These are phyloP conservation scores for Rhododendron williamsianum DNA, from an alignment of 148 eudicot species.

Conservation along the genomic window DNA sequence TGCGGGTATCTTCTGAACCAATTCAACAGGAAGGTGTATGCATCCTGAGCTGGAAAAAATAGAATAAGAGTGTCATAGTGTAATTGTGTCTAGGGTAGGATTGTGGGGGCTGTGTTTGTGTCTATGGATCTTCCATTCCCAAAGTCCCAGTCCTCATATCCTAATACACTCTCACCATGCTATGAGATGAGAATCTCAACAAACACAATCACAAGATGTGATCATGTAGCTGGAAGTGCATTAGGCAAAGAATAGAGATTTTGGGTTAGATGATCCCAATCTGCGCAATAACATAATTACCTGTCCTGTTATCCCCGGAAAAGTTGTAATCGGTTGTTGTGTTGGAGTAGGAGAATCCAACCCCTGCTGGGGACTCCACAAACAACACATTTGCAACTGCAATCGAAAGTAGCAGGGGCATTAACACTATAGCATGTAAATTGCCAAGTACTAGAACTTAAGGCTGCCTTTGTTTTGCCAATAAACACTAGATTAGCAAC, in stretches of 20 bases:
- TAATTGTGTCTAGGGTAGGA: background rate
- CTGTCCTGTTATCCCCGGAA: constrained; percentile 30
- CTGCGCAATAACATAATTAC: background rate
- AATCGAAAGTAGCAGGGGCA: background rate
- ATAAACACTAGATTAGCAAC: constrained; percentile 29
- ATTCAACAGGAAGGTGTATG: constrained; percentile 28
- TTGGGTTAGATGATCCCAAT: background rate
- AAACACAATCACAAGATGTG: background rate
- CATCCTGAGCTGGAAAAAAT: constrained; percentile 21
- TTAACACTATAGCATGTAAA: background rate
- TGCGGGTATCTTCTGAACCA: constrained; percentile 41
- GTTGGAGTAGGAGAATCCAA: constrained; percentile 47
- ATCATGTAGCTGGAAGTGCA: background rate
- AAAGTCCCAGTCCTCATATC: background rate
- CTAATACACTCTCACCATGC: background rate
- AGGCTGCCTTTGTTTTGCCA: background rate
- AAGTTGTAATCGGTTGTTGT: constrained; percentile 28
- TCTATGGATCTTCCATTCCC: background rate
- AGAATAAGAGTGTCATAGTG: background rate
- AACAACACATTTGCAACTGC: constrained; percentile 36
- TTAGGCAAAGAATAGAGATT: background rate
- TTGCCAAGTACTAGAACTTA: background rate
- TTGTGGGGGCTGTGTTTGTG: background rate
- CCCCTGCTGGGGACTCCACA: constrained; percentile 36
- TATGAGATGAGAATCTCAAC: background rate